Conservation (phyloP, 139 green algal species). For the Coelastrella sp. region DNA sequence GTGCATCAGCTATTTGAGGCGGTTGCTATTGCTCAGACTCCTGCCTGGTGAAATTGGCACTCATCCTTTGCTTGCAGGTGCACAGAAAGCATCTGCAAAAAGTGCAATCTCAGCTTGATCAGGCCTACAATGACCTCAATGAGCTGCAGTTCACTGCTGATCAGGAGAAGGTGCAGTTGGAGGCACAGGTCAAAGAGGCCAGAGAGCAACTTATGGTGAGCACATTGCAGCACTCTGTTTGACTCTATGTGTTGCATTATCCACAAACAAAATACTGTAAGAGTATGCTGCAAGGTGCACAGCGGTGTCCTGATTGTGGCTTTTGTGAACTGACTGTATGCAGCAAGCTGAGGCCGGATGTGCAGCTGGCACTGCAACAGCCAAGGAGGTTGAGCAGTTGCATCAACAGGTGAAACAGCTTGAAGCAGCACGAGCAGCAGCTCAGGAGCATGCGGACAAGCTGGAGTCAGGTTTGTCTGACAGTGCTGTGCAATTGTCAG, state of each 20-base stretch:
- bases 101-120: constrained; percentile 56
- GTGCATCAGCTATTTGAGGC: too few relatives aligned
- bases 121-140: constrained; percentile 55
- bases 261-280: too few relatives aligned
- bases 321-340: neutral
- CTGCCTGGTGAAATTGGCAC: too few relatives aligned
- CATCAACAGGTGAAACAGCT: constrained; percentile 42
- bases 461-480: constrained; percentile 45
- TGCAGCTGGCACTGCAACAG: neutral
- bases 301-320: too few relatives aligned
- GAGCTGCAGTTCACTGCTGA: constrained; percentile 55
- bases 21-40: too few relatives aligned
- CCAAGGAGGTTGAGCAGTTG: neutral
- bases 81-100: constrained; percentile 31
- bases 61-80: constrained; percentile 31
- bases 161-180: constrained; percentile 42
- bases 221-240: neutral
- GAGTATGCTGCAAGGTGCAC: too few relatives aligned
- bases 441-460: neutral
- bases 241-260: too few relatives aligned
- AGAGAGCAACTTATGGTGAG: constrained; percentile 32
- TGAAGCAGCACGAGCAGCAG: neutral
- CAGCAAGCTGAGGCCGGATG: neutral
- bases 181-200: constrained; percentile 36
- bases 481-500: constrained; percentile 23